These are phyloP conservation scores for Gossypium gossypioides DNA, from an alignment of 441 rosid genomes.

Conservation along the genomic window DNA sequence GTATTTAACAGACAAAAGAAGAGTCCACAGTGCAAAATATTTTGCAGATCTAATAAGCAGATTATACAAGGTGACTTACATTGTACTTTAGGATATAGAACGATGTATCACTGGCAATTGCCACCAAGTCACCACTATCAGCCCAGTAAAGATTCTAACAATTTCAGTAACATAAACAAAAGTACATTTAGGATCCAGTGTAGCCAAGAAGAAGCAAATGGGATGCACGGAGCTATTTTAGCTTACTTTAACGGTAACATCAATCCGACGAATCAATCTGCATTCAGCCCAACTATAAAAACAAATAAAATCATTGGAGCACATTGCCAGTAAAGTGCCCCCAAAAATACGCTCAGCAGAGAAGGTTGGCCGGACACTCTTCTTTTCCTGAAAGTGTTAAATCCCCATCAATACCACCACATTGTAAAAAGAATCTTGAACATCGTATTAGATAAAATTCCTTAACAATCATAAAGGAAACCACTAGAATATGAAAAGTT, in stretches of 20 bases:
- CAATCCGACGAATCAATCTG: conserved; percentile 88
- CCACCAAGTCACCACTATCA: conserved; percentile 94
- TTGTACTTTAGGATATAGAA: conserved; percentile 92
- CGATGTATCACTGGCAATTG: conserved; percentile 91
- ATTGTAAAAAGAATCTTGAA: not conserved
- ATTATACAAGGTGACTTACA: conserved; percentile 33
- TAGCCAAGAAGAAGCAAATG: conserved; percentile 15
- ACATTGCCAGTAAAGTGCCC: conserved; percentile 84
- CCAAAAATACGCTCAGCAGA: conserved; percentile 90
- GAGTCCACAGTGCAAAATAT: not conserved
- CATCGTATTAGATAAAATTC: not conserved
- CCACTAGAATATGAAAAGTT: not conserved
- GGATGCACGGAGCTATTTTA: conserved; percentile 4
- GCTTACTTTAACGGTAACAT: conserved; percentile 88
- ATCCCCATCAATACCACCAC: conserved; percentile 12
- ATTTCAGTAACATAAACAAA: conserved; percentile 18
- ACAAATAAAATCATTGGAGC: conserved; percentile 94
- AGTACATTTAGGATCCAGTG: conserved; percentile 9
- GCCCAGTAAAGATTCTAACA: conserved; percentile 95
- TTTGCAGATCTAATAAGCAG: conserved; percentile 5
- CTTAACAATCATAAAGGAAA: not conserved
- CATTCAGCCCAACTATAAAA: conserved; percentile 98
- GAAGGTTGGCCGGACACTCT: conserved; percentile 80
- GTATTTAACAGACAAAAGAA: conserved; percentile 7
- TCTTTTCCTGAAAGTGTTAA: conserved; percentile 70